Evolutionary conservation across 495 filamentous ascomycete species (phyloP), one percentile per base, ranked within the genome.

Genomic region (Penicillium daleae): DNA sequence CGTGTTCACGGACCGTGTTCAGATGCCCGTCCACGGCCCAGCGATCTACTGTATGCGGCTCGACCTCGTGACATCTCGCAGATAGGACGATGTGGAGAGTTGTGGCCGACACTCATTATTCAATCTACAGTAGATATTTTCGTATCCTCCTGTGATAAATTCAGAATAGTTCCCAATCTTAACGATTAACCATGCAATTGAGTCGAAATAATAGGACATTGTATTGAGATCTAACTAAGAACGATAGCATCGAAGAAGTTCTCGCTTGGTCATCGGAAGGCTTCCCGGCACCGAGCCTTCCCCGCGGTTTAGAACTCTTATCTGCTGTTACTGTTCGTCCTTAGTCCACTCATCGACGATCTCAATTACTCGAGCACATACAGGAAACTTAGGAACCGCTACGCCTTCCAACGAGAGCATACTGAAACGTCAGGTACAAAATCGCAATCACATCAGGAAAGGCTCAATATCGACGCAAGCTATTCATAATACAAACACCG

Each of bases 401-500:
- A 19, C 39, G 4, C 39, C 39, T 3, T 48, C 7, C 10, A 2
- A 7, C 1, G 4, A 48, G 9, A 48, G 10, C 22, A 48, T 8
- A 29, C 46, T 21, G 6, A 1, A 7, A 29, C 27, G 46, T 50
- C 22, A 50, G 12, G 4, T 1, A 2, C 17, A 42, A 26, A 50
- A n/a, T n/a, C 24, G n/a, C 4, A 27, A n/a, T 29, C 19, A 10
- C 42, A 46, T 46, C 19, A 12, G 42, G 8, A 46, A 46, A 46
- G 24, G 3, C 9, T 24, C 42, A 46, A 46, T 46, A 33, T 62
- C 40, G 22, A 62, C 33, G 59, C 52, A 39, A 50, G 31, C 29
- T 50, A 50, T 50, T 50, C 61, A 63, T 63, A 49, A 59, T 46
- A 54, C 27, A 53, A 52, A 62, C 60, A 62, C 22, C n/a, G 33